Evolutionary conservation across 83 land plant species (phyloP).

Genomic region (Thuja plicata): DNA sequence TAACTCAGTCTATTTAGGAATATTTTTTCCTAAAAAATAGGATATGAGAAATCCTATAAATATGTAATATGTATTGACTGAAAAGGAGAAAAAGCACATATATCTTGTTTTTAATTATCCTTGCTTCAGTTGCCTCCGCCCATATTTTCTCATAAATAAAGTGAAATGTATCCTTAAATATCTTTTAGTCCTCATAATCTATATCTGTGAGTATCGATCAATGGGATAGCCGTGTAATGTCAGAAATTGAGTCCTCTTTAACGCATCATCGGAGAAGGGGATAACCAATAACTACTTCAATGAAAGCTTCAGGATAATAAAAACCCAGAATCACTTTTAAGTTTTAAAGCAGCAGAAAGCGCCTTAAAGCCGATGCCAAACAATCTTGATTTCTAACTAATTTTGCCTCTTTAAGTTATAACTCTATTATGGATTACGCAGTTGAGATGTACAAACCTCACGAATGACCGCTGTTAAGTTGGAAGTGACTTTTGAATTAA

Average conservation of each 20-base stretch:
- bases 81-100: no score
- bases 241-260: not conserved
- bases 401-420: not conserved
- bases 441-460: slow-evolving; percentile 49
- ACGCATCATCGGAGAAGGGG: not conserved
- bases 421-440: not conserved
- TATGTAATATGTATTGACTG: no score
- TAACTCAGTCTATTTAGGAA: no score
- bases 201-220: not conserved
- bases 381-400: not conserved
- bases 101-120: no score
- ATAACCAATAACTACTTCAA: not conserved
- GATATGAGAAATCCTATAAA: no score
- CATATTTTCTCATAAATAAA: not conserved
- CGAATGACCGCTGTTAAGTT: slow-evolving; percentile 72
- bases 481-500: slow-evolving; percentile 84
- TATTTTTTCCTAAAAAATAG: no score
- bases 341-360: not conserved
- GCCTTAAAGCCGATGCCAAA: not conserved
- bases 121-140: no score
- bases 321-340: not conserved
- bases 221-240: not conserved
- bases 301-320: not conserved
- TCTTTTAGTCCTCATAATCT: not conserved
- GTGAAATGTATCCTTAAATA: not conserved